These are phyloP conservation scores for Isabelozyma gotoi DNA, from an alignment of 805 yeast species.

Conservation along the genomic window DNA sequence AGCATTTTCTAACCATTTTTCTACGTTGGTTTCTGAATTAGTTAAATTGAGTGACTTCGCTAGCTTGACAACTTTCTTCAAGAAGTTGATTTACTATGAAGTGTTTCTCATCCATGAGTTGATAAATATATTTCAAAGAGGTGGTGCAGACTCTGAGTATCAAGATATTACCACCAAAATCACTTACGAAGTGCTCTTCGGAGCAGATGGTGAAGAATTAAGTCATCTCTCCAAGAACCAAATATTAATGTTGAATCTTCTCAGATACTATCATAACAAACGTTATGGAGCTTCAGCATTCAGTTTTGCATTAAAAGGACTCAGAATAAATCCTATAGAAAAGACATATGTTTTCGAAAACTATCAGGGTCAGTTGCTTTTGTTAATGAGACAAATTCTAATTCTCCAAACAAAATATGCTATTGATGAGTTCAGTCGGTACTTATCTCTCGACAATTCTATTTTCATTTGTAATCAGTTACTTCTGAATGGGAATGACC, in stretches of 20 bases:
- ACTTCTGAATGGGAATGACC: conserved; percentile 1
- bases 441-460: conserved; percentile 14
- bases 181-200: conserved; percentile 9
- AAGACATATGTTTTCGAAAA: conserved; percentile 3
- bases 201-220: not conserved
- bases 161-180: conserved; percentile 4
- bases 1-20: conserved; percentile 6
- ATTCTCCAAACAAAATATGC: conserved; percentile 17
- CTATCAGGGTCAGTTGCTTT: conserved; percentile 7
- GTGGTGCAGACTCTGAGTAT: not conserved
- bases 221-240: conserved; percentile 8
- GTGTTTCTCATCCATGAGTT: conserved; percentile 13
- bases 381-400: conserved; percentile 11
- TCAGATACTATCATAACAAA: conserved; percentile 11
- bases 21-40: not conserved
- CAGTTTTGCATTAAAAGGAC: conserved; percentile 9
- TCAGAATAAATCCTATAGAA: conserved; percentile 6
- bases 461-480: conserved; percentile 17
- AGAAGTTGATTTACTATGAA: conserved; percentile 15
- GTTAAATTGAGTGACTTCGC: conserved; percentile 5
- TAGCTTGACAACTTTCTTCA: conserved; percentile 8
- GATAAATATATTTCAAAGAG: conserved; percentile 7
- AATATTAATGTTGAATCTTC: conserved; percentile 9
- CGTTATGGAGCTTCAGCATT: conserved; percentile 11
- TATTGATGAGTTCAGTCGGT: conserved; percentile 18